phyloP scores from a whole-genome alignment of 225 moss, liverwort and hornwort genomes.

The Rhytidiadelphus loreus region DNA sequence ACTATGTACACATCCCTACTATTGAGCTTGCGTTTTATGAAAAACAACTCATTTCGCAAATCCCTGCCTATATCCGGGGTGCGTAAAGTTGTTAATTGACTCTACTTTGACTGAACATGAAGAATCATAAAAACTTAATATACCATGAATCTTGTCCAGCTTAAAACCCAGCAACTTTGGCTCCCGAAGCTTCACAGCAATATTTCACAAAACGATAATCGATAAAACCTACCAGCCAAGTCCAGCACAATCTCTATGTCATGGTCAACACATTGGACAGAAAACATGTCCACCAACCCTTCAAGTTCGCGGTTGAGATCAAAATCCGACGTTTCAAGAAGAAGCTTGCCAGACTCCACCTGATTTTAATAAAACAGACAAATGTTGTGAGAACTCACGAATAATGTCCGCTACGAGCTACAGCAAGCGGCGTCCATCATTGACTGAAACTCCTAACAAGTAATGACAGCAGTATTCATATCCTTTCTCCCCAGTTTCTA shows the following conservation, averaged over 20 bases:
- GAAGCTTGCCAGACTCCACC: constrained; percentile 86
- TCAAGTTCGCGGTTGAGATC: constrained; percentile 77
- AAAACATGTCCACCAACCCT: constrained; percentile 85
- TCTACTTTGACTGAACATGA: not conserved
- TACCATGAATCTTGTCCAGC: not conserved
- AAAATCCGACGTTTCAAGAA: constrained; percentile 62
- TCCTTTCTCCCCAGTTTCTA: not conserved
- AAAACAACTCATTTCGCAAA: not conserved
- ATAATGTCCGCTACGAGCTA: not conserved
- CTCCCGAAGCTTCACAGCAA: not conserved
- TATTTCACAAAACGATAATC: not conserved
- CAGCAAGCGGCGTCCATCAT: not conserved
- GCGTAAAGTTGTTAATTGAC: not conserved
- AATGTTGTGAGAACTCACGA: not conserved
- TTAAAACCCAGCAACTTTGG: not conserved
- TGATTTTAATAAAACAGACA: constrained; percentile 8
- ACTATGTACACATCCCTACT: not conserved
- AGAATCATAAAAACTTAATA: not conserved
- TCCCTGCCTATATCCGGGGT: not conserved
- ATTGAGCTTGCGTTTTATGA: not conserved
- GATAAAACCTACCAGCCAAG: constrained; percentile 43
- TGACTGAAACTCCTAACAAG: not conserved
- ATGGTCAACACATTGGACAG: constrained; percentile 71
- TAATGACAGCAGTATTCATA: not conserved
- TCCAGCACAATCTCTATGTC: constrained; percentile 74